Conservation (phyloP, 495 filamentous ascomycete genomes). For the Achaetomiella virescens region DNA sequence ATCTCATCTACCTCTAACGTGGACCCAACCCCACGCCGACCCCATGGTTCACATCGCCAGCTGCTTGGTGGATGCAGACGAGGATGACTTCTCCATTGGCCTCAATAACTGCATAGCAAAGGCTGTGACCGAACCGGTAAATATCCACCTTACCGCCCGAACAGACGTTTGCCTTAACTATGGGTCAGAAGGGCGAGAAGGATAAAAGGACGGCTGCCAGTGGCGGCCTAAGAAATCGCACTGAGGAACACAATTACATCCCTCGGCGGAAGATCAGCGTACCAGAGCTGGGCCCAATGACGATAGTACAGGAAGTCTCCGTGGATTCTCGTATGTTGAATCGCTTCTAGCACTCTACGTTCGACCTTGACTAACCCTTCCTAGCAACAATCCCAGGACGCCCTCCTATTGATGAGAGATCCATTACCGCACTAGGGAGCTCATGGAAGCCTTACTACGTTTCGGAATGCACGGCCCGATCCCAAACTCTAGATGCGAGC, state of each 20-base stretch:
- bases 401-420: conserved; percentile 60
- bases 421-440: conserved; percentile 54
- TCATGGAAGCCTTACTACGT: conserved; percentile 43
- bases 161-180: conserved; percentile 40
- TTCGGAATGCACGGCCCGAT: conserved; percentile 30
- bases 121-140: conserved; percentile 42
- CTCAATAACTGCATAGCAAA: conserved; percentile 44
- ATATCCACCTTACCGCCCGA: conserved; percentile 35
- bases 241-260: conserved; percentile 47
- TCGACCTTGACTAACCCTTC: conserved; percentile 23
- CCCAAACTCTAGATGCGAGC: conserved; percentile 28
- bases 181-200: conserved; percentile 40
- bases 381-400: conserved; percentile 69
- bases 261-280: conserved; percentile 57
- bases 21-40: conserved; percentile 18
- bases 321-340: conserved; percentile 67
- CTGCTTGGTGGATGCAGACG: conserved; percentile 37
- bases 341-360: neutral
- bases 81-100: conserved; percentile 30
- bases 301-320: conserved; percentile 57
- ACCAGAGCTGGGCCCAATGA: conserved; percentile 60
- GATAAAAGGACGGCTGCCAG: conserved; percentile 35
- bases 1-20: conserved; percentile 33
- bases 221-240: conserved; percentile 40
- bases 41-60: conserved; percentile 46